Evolutionary conservation across 2,329 filamentous ascomycete species (phyloP).

Genomic region (Tympanopsis confertula): DNA sequence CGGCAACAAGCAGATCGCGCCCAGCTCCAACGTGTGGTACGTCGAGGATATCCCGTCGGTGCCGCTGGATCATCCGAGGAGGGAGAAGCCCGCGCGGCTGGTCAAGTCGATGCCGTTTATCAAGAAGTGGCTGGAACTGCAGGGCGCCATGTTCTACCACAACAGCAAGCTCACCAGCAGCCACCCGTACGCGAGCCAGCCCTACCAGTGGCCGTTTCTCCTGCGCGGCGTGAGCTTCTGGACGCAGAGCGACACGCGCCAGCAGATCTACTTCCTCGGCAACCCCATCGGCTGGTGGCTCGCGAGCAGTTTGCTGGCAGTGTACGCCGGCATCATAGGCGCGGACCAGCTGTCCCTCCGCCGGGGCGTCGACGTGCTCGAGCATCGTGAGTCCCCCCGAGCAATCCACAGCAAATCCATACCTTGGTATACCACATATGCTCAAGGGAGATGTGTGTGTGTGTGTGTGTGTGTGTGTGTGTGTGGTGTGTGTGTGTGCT

Average conservation of each 20-base stretch:
- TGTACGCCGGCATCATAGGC: constrained; percentile 81
- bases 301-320: constrained; percentile 78
- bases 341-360: constrained; percentile 90
- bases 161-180: constrained; percentile 96
- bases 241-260: constrained; percentile 87
- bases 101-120: constrained; percentile 84
- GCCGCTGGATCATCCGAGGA: constrained; percentile 57
- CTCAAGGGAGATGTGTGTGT: too few species aligned
- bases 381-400: constrained; percentile 66
- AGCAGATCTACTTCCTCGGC: constrained; percentile 97
- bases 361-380: constrained; percentile 83
- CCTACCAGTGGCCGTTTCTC: constrained; percentile 96
- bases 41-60: constrained; percentile 84
- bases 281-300: constrained; percentile 98
- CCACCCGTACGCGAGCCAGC: constrained; percentile 88
- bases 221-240: constrained; percentile 97
- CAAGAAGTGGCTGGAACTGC: constrained; percentile 89
- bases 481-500: constrained; percentile 23
- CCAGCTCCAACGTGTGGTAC: constrained; percentile 88
- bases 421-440: constrained; percentile 8
- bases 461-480: too few species aligned
- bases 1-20: constrained; percentile 88
- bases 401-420: neutral
- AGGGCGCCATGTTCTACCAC: constrained; percentile 98
- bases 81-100: constrained; percentile 64